A percentile compares a stretch with the other conserved stretches of the same genome.
These are phyloP conservation scores for Crithidia thermophila DNA, from an alignment of 208 protist species.

Conservation along the genomic window DNA sequence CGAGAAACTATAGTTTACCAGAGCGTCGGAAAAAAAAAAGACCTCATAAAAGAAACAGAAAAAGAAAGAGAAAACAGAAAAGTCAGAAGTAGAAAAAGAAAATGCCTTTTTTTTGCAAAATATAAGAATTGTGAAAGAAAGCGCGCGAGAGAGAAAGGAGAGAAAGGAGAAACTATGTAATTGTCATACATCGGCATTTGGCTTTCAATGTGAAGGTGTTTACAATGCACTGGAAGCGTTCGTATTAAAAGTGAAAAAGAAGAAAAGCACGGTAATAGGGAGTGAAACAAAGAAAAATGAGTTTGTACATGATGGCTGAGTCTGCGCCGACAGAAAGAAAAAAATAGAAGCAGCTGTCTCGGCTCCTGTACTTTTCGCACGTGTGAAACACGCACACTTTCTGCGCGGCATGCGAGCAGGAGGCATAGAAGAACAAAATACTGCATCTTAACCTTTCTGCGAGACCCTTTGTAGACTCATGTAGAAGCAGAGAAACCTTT, in stretches of 20 bases:
- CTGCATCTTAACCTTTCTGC: too few relatives aligned
- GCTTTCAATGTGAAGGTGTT: not conserved
- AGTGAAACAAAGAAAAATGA: not conserved
- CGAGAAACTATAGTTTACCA: not conserved
- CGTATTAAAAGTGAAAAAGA: constrained; percentile 9
- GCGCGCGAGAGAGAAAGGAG: not conserved
- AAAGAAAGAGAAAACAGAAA: not conserved
- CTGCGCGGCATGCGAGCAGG: too few relatives aligned
- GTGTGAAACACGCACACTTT: too few relatives aligned
- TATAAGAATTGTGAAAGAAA: not conserved
- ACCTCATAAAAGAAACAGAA: not conserved
- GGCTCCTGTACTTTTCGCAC: too few relatives aligned
- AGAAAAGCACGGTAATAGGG: not conserved
- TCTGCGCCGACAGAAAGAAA: not conserved
- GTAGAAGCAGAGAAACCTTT: too few relatives aligned
- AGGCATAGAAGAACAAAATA: too few relatives aligned
- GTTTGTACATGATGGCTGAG: not conserved
- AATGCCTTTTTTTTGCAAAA: not conserved
- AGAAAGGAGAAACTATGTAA: not conserved
- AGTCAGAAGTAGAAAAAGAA: not conserved
- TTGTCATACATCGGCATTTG: not conserved
- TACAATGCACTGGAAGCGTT: not conserved
- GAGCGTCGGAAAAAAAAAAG: not conserved
- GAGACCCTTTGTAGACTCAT: too few relatives aligned
- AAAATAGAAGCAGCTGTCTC: not conserved